A percentile compares a stretch with the other conserved stretches of the same genome.
Evolutionary conservation across 768 basidiomycete species (phyloP).

Genomic region (Hirschioporus abietinus): DNA sequence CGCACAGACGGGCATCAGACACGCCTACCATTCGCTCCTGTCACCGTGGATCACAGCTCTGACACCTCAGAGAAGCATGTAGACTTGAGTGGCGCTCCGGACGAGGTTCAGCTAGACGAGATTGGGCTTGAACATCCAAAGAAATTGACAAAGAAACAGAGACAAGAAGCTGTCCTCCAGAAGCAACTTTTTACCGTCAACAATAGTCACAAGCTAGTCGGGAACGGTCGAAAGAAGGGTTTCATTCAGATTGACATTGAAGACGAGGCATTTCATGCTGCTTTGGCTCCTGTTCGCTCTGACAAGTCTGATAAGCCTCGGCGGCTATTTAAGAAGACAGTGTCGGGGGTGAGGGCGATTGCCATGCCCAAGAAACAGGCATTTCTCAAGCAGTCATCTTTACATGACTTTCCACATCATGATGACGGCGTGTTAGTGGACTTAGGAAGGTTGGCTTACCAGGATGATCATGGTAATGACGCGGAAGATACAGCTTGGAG

Average conservation of each 20-base stretch:
- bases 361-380: constrained; percentile 10
- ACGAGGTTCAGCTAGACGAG: constrained; percentile 14
- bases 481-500: constrained; percentile 12
- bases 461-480: constrained; percentile 3
- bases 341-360: constrained; percentile 28
- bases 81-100: constrained; percentile 12
- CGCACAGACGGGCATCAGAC: background rate
- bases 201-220: constrained; percentile 32
- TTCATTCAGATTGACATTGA: constrained; percentile 39
- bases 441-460: background rate
- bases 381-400: constrained; percentile 8
- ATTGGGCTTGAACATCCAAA: constrained; percentile 13
- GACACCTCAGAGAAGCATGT: background rate
- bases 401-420: background rate
- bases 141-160: constrained; percentile 18
- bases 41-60: background rate
- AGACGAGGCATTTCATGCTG: constrained; percentile 37
- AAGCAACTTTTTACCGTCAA: constrained; percentile 34
- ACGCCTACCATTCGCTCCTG: background rate
- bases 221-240: constrained; percentile 26
- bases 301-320: constrained; percentile 8
- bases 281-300: constrained; percentile 30
- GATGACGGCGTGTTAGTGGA: background rate
- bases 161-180: constrained; percentile 25
- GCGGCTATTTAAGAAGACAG: constrained; percentile 16